Base-by-base conservation (phyloP, 2,329 filamentous ascomycete species). In the Alternaria angustiovoidea region DNA sequence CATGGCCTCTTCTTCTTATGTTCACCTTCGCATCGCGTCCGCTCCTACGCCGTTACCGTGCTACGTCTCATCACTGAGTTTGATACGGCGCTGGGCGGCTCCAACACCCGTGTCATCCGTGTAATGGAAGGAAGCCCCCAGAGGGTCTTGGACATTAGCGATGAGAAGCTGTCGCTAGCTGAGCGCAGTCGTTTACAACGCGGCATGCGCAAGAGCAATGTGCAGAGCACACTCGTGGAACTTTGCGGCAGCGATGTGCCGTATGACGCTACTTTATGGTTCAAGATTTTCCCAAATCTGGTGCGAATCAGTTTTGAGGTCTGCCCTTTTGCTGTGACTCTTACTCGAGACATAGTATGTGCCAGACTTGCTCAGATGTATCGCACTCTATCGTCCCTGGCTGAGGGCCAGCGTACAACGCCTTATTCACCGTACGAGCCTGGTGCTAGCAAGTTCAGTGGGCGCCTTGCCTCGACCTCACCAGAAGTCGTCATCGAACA, bases 1-100 rank as follows among this genome's bases (percentile, higher is more conserved):
- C 95, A 98, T 75, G 96, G 95, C 0, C 81, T 99, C 3, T 99
- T 99, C 82, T 99, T 99, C 76, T 82, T 99, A 7, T 99, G 95
- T 77, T 99, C 95, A 0, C 95, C 98, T 69, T 97, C 95, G 6
- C 87, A 93, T 54, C 88, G 92, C 54, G 95, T 99, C 26, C 89
- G 95, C 52, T 86, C 92, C 59, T 96, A 95, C 76, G 94, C 95
- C 2, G 92, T 99, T 53, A 97, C 92, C 1, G 94, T 99, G 2
- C 83, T 99, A 26, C 91, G 93, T 5, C 86, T 98, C 24, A 94
- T 98, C 64, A 94, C 90, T 2, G 94, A 99, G 68, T 98, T 99
- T 67, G 95, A 99, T 72, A 89, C 86, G 14, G 94, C 93, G 2
- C 86, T 99, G 4, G 91, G 92, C 12, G 94, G 95, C 67, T 88